Evolutionary conservation across 176 grass and related monocot species (phyloP).

Genomic region (Cymbopogon citratus): DNA sequence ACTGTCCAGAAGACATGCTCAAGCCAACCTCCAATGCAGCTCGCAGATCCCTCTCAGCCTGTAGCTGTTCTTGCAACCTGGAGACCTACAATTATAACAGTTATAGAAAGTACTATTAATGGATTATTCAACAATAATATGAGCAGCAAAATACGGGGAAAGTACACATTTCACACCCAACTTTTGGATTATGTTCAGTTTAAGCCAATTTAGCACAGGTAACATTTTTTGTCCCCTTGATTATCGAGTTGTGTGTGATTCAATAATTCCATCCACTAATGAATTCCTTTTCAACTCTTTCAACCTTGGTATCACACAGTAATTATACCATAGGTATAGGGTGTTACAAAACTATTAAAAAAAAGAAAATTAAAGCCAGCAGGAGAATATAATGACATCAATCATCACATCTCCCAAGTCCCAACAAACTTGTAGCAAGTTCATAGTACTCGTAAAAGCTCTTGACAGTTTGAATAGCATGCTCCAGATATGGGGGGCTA

Average conservation of each 20-base stretch:
- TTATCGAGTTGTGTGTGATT: neutral
- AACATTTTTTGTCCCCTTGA: neutral
- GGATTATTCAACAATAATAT: constrained; percentile 10
- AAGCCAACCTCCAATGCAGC: constrained; percentile 95
- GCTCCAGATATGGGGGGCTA: neutral
- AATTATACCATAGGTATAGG: neutral
- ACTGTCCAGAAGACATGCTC: constrained; percentile 95
- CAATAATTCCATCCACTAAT: neutral
- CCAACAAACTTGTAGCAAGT: neutral
- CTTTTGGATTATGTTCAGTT: neutral
- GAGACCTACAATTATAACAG: constrained; percentile 60
- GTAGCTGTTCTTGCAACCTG: constrained; percentile 97
- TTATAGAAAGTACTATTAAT: constrained; percentile 4
- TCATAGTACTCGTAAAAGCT: constrained; percentile 2
- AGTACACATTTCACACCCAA: neutral
- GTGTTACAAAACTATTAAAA: neutral
- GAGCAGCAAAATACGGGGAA: neutral
- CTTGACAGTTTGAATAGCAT: constrained; percentile 3
- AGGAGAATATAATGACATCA: neutral
- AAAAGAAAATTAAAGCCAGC: neutral
- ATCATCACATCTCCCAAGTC: neutral
- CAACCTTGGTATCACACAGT: neutral
- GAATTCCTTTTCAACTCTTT: neutral
- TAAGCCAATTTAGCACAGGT: constrained; percentile 6
- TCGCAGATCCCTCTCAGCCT: constrained; percentile 96